Evolutionary conservation across 2,329 filamentous ascomycete species (phyloP).

Genomic region (Emmonsiellopsis sp.): DNA sequence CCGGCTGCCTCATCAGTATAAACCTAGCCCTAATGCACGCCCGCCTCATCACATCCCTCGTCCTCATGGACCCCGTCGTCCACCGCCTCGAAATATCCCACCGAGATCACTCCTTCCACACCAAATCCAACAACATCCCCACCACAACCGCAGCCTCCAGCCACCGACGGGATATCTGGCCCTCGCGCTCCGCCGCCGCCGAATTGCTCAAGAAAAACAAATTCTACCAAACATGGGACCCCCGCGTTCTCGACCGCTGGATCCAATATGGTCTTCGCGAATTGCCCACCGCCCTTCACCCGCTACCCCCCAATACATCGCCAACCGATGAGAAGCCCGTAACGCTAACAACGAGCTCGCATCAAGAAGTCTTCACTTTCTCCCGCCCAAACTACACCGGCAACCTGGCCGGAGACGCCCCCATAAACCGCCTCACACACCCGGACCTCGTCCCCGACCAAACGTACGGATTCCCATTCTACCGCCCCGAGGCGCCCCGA

Average conservation of each 20-base stretch:
- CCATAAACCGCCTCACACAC: constrained; percentile 33
- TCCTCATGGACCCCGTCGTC: constrained; percentile 81
- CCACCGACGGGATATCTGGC: constrained; percentile 71
- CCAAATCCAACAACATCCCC: constrained; percentile 19
- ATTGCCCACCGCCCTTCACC: constrained; percentile 49
- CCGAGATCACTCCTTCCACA: constrained; percentile 34
- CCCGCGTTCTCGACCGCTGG: constrained; percentile 66
- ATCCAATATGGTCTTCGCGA: constrained; percentile 65
- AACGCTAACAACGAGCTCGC: constrained; percentile 67
- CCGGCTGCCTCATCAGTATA: constrained; percentile 26
- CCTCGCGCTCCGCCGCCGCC: constrained; percentile 59
- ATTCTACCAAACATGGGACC: constrained; percentile 79
- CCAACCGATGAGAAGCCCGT: constrained; percentile 43
- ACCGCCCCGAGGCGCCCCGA: constrained; percentile 31
- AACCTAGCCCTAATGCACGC: constrained; percentile 70
- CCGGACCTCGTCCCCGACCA: constrained; percentile 34
- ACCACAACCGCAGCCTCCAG: constrained; percentile 49
- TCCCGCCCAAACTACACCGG: constrained; percentile 49
- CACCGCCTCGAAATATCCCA: constrained; percentile 31
- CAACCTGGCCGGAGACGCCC: constrained; percentile 33
- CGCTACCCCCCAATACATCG: constrained; percentile 33
- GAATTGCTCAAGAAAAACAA: constrained; percentile 56
- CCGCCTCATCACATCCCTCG: constrained; percentile 62
- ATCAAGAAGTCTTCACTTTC: constrained; percentile 65
- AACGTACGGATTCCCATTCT: constrained; percentile 30